Evolutionary conservation across 257 asterid species (phyloP).

Genomic region (Solanum stenotomum): DNA sequence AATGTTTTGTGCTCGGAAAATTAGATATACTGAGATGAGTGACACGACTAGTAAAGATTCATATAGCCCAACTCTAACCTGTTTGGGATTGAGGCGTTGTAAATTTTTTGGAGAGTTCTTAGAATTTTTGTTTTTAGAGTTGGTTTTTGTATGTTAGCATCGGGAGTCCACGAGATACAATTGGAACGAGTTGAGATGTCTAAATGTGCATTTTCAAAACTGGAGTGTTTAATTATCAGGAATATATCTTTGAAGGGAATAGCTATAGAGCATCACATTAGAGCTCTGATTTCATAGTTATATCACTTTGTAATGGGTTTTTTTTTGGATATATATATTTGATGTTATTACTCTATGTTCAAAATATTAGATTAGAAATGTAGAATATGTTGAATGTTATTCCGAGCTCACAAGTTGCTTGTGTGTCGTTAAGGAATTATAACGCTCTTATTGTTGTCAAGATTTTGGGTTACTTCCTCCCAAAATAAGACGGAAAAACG

Average conservation of each 20-base stretch:
- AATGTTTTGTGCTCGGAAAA: background rate
- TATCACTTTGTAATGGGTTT: too few relatives aligned
- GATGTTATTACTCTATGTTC: background rate
- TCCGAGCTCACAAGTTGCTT: background rate
- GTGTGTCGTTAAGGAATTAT: background rate
- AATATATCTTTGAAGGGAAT: background rate
- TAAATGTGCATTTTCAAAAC: background rate
- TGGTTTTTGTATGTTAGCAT: too few relatives aligned
- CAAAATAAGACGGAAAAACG: too few relatives aligned
- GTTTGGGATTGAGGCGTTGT: background rate
- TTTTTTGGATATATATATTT: too few relatives aligned
- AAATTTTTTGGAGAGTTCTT: conserved; percentile 16
- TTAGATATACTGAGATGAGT: background rate
- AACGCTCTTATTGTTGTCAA: background rate
- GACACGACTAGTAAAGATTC: background rate
- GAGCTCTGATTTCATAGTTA: background rate
- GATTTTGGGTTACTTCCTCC: too few relatives aligned
- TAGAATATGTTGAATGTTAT: background rate
- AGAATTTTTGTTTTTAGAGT: too few relatives aligned
- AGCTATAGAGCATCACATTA: background rate
- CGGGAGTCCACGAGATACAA: background rate
- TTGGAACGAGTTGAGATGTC: background rate
- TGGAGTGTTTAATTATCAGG: background rate
- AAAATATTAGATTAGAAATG: background rate
- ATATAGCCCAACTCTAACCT: background rate